A percentile compares a stretch with the other conserved stretches of the same genome.
These are phyloP conservation scores for Corymbia calophylla DNA, from an alignment of 441 rosid genomes.

Conservation along the genomic window DNA sequence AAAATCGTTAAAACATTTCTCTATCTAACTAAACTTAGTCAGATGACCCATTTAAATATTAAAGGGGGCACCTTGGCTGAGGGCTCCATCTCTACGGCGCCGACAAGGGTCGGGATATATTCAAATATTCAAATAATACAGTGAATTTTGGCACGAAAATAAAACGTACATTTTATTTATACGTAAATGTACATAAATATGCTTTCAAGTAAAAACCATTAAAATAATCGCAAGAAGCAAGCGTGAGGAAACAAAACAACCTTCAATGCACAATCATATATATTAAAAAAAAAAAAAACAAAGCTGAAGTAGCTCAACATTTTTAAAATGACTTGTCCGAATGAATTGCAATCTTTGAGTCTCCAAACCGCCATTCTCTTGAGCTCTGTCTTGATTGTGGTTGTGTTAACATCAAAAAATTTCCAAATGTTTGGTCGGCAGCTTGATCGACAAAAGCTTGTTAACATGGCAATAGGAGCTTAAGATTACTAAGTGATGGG, in stretches of 20 bases:
- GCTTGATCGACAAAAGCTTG: no score
- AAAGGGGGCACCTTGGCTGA: background rate
- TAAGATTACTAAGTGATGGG: no score
- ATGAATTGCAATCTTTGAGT: background rate
- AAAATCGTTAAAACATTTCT: no score
- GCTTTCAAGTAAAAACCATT: background rate
- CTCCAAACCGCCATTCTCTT: background rate
- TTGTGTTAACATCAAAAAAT: no score
- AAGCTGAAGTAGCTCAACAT: no score
- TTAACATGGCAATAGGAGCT: no score
- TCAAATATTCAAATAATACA: background rate
- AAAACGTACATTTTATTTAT: background rate
- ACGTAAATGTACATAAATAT: background rate
- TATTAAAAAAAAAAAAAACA: accelerated
- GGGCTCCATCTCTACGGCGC: background rate
- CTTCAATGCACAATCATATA: background rate
- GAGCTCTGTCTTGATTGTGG: no score
- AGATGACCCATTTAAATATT: no score
- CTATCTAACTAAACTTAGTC: no score
- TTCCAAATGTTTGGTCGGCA: no score
- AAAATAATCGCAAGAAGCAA: background rate
- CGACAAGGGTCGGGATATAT: background rate
- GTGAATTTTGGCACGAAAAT: background rate
- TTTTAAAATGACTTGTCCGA: background rate
- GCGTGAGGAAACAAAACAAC: background rate